These are phyloP conservation scores for Colletotrichum sojae DNA, from an alignment of 2,329 filamentous ascomycete genomes.

Conservation along the genomic window DNA sequence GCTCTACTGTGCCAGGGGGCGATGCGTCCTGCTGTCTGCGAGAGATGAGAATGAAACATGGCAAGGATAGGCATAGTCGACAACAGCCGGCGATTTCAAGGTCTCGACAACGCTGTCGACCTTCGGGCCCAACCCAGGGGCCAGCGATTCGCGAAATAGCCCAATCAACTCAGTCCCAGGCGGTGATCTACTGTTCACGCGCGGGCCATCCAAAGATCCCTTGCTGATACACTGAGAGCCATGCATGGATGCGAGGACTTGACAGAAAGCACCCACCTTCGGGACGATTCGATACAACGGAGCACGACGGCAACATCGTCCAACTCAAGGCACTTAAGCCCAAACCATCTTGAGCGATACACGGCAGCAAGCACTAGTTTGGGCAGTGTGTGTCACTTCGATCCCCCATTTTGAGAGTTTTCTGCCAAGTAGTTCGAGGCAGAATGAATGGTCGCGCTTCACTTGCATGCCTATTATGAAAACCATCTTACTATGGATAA, in stretches of 20 bases:
- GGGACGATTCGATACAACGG: conserved; percentile 24
- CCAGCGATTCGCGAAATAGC: conserved; percentile 6
- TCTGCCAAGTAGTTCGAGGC: background rate
- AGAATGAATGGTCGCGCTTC: background rate
- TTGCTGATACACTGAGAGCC: conserved; percentile 19
- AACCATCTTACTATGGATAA: background rate
- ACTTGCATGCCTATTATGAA: background rate
- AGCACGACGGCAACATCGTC: conserved; percentile 7
- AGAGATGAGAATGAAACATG: conserved; percentile 40
- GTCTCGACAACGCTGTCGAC: conserved; percentile 4
- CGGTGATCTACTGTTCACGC: conserved; percentile 35
- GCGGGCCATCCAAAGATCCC: conserved; percentile 28
- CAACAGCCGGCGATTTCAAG: conserved; percentile 6
- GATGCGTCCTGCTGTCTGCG: conserved; percentile 22
- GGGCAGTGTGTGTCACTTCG: background rate
- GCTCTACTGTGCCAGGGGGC: conserved; percentile 11
- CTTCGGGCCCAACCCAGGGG: background rate
- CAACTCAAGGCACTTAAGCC: background rate
- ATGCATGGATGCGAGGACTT: conserved; percentile 36
- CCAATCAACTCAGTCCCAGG: conserved; percentile 16
- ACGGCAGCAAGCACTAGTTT: background rate
- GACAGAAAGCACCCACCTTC: conserved; percentile 31
- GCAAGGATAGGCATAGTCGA: conserved; percentile 25
- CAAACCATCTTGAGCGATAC: conserved; percentile 5
- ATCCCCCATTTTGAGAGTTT: background rate